phyloP scores from a whole-genome alignment of 1,139 yeast species.

The Kodamaea ohmeri region DNA sequence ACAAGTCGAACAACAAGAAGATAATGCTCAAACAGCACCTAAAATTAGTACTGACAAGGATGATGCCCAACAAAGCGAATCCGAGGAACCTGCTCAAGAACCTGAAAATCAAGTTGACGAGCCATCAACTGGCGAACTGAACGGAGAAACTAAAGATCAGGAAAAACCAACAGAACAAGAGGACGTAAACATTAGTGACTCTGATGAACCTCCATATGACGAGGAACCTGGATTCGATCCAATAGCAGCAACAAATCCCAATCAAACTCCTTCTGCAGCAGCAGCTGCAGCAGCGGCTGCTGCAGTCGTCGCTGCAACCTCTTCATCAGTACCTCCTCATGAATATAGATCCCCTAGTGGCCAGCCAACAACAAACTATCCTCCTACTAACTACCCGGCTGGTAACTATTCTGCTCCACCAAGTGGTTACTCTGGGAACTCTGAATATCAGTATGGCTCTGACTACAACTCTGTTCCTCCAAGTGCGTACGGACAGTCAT shows the following conservation, averaged over 20 bases:
- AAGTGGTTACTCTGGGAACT: conserved; percentile 1
- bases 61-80: conserved; percentile 6
- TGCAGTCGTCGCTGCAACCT: conserved; percentile 2
- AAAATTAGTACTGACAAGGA: conserved; percentile 20
- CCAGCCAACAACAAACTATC: too few species aligned
- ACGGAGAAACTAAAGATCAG: not conserved
- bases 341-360: not conserved
- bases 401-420: conserved; percentile 1
- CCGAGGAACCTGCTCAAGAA: not conserved
- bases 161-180: not conserved
- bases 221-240: conserved; percentile 6
- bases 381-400: not conserved
- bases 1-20: conserved; percentile 32
- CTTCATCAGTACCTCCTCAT: not conserved
- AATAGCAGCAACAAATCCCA: not conserved
- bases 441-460: not conserved
- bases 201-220: conserved; percentile 4
- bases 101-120: not conserved
- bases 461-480: conserved; percentile 3
- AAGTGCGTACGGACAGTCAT: conserved; percentile 2
- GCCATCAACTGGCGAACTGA: not conserved
- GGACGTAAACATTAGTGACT: conserved; percentile 5
- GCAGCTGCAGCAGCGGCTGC: conserved; percentile 5
- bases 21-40: conserved; percentile 45
- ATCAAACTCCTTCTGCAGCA: not conserved